Conservation (phyloP, 2,329 filamentous ascomycete genomes). For the Alternaria gaisen region DNA sequence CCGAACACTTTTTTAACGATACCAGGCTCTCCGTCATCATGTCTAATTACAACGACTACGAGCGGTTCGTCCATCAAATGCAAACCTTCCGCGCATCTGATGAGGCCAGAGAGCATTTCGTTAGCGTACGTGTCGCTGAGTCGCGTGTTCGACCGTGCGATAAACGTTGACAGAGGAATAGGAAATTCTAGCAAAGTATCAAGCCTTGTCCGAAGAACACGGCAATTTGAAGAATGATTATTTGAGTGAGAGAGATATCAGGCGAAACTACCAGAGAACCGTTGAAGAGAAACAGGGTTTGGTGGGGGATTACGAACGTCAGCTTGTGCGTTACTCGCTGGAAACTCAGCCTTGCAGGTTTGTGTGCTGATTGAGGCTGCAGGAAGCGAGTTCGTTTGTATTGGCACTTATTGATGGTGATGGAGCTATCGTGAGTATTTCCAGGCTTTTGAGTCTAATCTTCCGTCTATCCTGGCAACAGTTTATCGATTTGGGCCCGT, state of each 20-base stretch:
- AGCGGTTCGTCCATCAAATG: conserved; percentile 40
- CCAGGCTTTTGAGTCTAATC: not conserved
- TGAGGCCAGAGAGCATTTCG: conserved; percentile 47
- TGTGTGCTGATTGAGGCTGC: conserved; percentile 7
- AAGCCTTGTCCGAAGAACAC: conserved; percentile 35
- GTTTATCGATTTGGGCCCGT: not conserved
- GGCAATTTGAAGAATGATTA: conserved; percentile 42
- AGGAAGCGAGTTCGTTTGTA: conserved; percentile 55
- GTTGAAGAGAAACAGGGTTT: conserved; percentile 31
- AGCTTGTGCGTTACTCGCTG: conserved; percentile 33
- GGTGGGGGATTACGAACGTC: conserved; percentile 32
- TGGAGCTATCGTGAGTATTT: conserved; percentile 55
- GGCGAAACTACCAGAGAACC: conserved; percentile 42
- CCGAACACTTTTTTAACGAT: not conserved
- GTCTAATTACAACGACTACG: conserved; percentile 30
- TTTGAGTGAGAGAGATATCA: conserved; percentile 41
- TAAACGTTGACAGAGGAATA: conserved; percentile 32
- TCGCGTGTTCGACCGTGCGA: conserved; percentile 9
- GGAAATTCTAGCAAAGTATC: conserved; percentile 44
- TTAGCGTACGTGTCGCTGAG: conserved; percentile 33
- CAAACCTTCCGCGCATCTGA: conserved; percentile 48
- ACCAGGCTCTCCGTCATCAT: not conserved
- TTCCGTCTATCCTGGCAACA: not conserved
- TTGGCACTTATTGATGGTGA: conserved; percentile 61
- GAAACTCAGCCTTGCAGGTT: conserved; percentile 1